These are phyloP conservation scores for Periconia digitata DNA, from an alignment of 2,329 filamentous ascomycete genomes.

Conservation along the genomic window DNA sequence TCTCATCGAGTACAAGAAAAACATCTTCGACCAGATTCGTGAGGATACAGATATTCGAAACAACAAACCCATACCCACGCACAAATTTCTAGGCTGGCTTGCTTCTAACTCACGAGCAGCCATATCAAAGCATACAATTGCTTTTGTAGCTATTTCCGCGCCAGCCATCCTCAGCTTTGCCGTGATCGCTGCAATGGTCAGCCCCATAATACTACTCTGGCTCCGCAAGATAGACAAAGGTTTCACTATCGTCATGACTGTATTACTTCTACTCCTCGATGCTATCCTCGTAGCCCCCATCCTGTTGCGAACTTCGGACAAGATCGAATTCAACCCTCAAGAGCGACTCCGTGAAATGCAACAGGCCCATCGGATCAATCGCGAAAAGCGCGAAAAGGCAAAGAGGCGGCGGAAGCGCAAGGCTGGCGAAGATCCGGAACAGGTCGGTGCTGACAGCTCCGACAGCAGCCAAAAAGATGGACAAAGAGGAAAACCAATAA, in stretches of 20 bases:
- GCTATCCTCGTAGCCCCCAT: conserved; percentile 6
- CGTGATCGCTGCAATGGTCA: conserved; percentile 13
- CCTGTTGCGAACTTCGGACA: conserved; percentile 1
- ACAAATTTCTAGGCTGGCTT: conserved; percentile 11
- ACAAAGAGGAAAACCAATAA: no score
- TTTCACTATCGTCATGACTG: conserved; percentile 12
- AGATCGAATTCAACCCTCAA: conserved; percentile 6
- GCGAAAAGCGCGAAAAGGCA: conserved; percentile 3
- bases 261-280: conserved; percentile 13
- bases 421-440: conserved; percentile 1
- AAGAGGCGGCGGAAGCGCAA: conserved; percentile 3
- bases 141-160: conserved; percentile 2
- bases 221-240: conserved; percentile 14
- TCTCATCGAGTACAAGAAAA: conserved; percentile 12
- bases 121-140: not conserved
- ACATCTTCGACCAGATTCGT: conserved; percentile 6
- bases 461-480: conserved; percentile 2
- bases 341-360: conserved; percentile 3
- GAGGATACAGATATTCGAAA: conserved; percentile 11
- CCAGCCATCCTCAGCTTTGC: conserved; percentile 4
- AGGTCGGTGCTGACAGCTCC: conserved; percentile 1
- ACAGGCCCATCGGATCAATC: not conserved
- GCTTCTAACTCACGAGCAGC: not conserved
- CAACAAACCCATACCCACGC: conserved; percentile 15
- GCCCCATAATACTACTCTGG: conserved; percentile 18